phyloP scores from a whole-genome alignment of 2,329 filamentous ascomycete genomes.

The Nakataea oryzae region DNA sequence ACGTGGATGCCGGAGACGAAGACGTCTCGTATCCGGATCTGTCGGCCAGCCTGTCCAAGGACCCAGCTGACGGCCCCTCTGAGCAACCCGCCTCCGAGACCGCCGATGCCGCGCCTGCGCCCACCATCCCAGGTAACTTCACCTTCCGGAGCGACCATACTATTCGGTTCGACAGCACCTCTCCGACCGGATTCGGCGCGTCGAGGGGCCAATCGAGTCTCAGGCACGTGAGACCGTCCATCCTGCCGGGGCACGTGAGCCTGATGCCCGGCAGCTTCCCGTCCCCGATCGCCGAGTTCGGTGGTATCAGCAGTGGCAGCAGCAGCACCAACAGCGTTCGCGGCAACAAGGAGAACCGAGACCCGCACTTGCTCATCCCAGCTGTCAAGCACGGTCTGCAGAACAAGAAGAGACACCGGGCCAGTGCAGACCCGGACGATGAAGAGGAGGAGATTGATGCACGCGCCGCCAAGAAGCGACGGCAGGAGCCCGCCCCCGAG shows the following conservation, averaged over 20 bases:
- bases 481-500: slow-evolving; percentile 35
- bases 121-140: slow-evolving; percentile 45
- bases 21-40: slow-evolving; percentile 44
- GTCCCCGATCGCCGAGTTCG: slow-evolving; percentile 5
- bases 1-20: slow-evolving; percentile 14
- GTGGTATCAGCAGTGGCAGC: slow-evolving; percentile 11
- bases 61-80: slow-evolving; percentile 6
- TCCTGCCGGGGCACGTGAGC: slow-evolving; percentile 22
- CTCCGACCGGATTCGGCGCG: slow-evolving; percentile 42
- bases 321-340: slow-evolving; percentile 15
- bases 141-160: slow-evolving; percentile 58
- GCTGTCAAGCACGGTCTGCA: slow-evolving; percentile 50
- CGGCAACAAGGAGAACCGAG: slow-evolving; percentile 45
- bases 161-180: slow-evolving; percentile 42
- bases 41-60: slow-evolving; percentile 15
- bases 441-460: slow-evolving; percentile 34
- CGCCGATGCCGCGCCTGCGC: slow-evolving; percentile 12
- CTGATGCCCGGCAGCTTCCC: slow-evolving; percentile 48
- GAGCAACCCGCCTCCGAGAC: slow-evolving; percentile 4
- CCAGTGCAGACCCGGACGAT: slow-evolving; percentile 45
- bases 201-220: slow-evolving; percentile 50
- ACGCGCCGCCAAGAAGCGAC: slow-evolving; percentile 49
- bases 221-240: slow-evolving; percentile 46
- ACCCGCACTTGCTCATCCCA: slow-evolving; percentile 23
- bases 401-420: slow-evolving; percentile 57